A percentile compares a stretch with the other conserved stretches of the same genome.
Evolutionary conservation across 2,329 filamentous ascomycete species (phyloP).

Genomic region (Diaporthe ilicicola): DNA sequence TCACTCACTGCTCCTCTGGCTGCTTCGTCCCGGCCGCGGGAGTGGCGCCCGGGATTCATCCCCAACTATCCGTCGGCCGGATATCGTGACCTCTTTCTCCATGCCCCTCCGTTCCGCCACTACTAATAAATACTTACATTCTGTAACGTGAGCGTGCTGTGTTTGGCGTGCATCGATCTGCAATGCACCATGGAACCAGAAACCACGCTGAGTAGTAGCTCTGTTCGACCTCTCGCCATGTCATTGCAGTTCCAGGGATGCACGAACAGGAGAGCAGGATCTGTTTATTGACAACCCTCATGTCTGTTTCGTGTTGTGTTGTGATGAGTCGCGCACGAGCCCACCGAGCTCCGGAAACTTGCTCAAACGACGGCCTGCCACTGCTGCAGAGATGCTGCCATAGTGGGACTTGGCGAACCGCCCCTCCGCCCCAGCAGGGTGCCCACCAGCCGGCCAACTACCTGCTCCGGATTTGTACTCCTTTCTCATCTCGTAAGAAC

Average conservation of each 20-base stretch:
- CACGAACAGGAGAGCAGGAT: background rate
- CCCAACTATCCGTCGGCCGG: background rate
- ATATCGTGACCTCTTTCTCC: background rate
- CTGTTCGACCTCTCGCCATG: too few relatives aligned
- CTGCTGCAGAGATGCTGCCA: constrained; percentile 10
- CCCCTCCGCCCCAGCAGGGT: too few relatives aligned
- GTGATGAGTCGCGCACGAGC: constrained; percentile 16
- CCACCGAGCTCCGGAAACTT: constrained; percentile 15
- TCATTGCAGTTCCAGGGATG: background rate
- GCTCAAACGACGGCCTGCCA: constrained; percentile 1
- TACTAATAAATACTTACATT: too few relatives aligned
- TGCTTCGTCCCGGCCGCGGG: constrained; percentile 15
- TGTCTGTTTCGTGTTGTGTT: background rate
- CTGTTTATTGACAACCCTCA: background rate
- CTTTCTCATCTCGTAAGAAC: constrained; percentile 9
- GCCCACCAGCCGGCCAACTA: background rate
- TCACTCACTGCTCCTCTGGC: constrained; percentile 1
- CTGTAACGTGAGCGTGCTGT: background rate
- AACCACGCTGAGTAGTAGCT: too few relatives aligned
- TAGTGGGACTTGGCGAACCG: constrained; percentile 7
- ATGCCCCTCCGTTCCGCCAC: too few relatives aligned
- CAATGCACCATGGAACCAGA: too few relatives aligned
- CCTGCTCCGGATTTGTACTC: constrained; percentile 2
- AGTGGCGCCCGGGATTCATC: constrained; percentile 4
- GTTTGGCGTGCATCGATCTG: background rate